Evolutionary conservation across 495 filamentous ascomycete species (phyloP), one percentile per base, ranked within the genome.

Genomic region (Neurospora intermedia): DNA sequence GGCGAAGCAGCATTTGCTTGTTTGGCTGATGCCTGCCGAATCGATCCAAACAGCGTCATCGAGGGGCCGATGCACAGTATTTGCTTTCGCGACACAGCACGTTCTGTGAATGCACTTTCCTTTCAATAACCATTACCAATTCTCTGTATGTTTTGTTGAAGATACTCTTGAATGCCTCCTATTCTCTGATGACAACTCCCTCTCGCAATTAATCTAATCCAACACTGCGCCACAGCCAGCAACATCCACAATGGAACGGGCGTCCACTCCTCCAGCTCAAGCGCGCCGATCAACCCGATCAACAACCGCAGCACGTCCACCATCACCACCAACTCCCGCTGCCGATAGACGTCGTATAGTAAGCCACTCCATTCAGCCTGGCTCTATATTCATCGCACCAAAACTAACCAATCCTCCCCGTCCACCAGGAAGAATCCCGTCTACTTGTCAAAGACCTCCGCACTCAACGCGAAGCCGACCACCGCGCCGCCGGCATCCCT

Each of bases 391-490:
- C 69, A 1, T 38, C 54, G 39, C 69, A 39, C 40, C 27, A 16
- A 35, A 16, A 7, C 1, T n/a, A 31, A 27, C 13, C 39, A 59
- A 77, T 71, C 41, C 40, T 2, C 66, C 20, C 6, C 13, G 13
- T 4, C 16, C 71, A 18, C 11, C 73, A 97, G 94, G 96, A 98
- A 88, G 87, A 93, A 76, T 95, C 91, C 76, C 91, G 96, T 54
- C 89, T 97, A 59, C 92, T 90, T 85, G 96, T 96, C 42, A 98
- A 97, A 86, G 94, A 94, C 20, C 83, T 94, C 54, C 91, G 92
- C 27, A 89, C 92, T 75, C 88, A 90, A 73, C 86, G 83, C 35
- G 89, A 94, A 74, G 87, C 87, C 18, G 87, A 89, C 11, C 75
- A 83, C 71, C 80, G 81, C 18, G 73, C 80, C 69, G 76, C 83